Conservation (phyloP, 805 yeast species). For the Cyberlindnera samutprakarnensis region DNA sequence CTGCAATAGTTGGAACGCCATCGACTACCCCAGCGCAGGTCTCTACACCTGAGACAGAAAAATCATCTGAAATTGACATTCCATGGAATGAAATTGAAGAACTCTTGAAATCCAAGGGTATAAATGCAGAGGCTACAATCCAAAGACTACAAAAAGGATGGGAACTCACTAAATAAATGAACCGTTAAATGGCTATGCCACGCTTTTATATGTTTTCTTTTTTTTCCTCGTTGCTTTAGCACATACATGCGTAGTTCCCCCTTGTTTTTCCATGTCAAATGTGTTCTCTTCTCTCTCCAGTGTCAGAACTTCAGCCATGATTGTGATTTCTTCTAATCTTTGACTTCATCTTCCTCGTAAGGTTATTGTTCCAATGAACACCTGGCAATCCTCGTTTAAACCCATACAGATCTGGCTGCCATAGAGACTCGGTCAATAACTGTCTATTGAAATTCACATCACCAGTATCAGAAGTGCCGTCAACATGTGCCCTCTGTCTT, state of each 20-base stretch:
- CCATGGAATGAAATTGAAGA: slow-evolving; percentile 40
- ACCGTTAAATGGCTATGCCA: too few species aligned
- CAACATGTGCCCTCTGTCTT: slow-evolving; percentile 26
- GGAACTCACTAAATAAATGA: slow-evolving; percentile 26
- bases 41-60: too few species aligned
- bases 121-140: slow-evolving; percentile 23
- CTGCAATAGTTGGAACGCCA: slow-evolving; percentile 29
- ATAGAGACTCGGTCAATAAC: slow-evolving; percentile 23
- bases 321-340: slow-evolving; percentile 24
- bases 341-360: slow-evolving; percentile 47
- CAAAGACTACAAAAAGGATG: slow-evolving; percentile 33
- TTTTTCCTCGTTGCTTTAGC: too few species aligned
- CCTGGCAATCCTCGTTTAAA: slow-evolving; percentile 37
- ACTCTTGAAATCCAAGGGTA: slow-evolving; percentile 28
- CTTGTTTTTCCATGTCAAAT: too few species aligned
- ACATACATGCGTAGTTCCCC: too few species aligned
- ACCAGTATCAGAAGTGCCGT: slow-evolving; percentile 12
- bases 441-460: slow-evolving; percentile 22
- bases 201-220: too few species aligned
- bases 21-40: background rate
- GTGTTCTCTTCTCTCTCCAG: too few species aligned
- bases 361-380: slow-evolving; percentile 55
- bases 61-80: slow-evolving; percentile 6
- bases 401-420: slow-evolving; percentile 34
- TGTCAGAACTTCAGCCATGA: too few species aligned